Conservation (phyloP, 129 eudicot genomes). For the Saussurea involucrata region DNA sequence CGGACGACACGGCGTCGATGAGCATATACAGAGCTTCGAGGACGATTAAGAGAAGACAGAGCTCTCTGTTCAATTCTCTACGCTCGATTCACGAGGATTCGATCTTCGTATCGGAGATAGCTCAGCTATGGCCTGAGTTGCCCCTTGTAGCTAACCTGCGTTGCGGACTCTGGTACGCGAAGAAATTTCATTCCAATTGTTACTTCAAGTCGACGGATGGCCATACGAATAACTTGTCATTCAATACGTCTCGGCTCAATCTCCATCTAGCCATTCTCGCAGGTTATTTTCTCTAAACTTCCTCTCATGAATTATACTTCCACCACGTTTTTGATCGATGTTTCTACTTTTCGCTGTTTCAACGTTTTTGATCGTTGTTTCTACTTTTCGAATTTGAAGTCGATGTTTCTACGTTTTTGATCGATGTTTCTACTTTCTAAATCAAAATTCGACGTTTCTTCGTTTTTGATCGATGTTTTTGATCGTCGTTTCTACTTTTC, state of each 20-base stretch:
- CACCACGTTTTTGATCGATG: too few relatives aligned
- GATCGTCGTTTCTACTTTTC: too few relatives aligned
- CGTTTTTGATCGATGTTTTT: background rate
- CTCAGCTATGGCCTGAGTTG: constrained; percentile 82
- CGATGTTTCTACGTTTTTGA: too few relatives aligned
- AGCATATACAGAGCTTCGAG: constrained; percentile 85
- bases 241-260: constrained; percentile 87
- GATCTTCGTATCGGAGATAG: constrained; percentile 75
- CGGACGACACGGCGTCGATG: constrained; percentile 32
- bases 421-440: too few relatives aligned
- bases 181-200: constrained; percentile 58
- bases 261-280: constrained; percentile 81
- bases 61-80: constrained; percentile 65
- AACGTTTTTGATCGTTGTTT: too few relatives aligned
- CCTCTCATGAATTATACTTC: background rate
- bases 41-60: constrained; percentile 61
- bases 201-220: constrained; percentile 98
- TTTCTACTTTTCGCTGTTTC: too few relatives aligned
- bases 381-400: too few relatives aligned
- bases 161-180: constrained; percentile 85
- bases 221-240: constrained; percentile 77
- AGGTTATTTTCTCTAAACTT: constrained; percentile 35
- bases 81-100: constrained; percentile 86
- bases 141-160: constrained; percentile 89
- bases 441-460: background rate